These are phyloP conservation scores for Trichosanthes cucumerina DNA, from an alignment of 306 rosid genomes.

Conservation along the genomic window DNA sequence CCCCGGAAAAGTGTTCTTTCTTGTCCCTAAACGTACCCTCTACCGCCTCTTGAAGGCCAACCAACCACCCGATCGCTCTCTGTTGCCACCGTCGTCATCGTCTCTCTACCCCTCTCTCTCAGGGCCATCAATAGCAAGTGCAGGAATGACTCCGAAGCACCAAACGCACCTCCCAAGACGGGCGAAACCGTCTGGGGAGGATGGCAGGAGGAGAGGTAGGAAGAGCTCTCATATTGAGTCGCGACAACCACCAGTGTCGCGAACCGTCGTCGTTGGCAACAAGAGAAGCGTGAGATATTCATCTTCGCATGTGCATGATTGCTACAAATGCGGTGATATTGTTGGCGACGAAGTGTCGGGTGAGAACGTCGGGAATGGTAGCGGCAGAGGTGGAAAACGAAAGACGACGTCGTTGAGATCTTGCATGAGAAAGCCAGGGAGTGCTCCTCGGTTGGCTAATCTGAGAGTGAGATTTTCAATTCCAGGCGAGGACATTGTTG, in stretches of 20 bases:
- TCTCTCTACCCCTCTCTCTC: not conserved
- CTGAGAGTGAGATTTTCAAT: conserved; percentile 27
- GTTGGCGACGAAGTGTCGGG: not conserved
- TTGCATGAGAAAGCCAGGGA: conserved; percentile 35
- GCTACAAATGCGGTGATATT: not conserved
- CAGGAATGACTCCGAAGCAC: conserved; percentile 23
- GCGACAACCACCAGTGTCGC: too few relatives aligned
- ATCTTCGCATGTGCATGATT: not conserved
- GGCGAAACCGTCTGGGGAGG: not conserved
- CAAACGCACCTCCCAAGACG: not conserved
- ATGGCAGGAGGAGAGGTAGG: not conserved
- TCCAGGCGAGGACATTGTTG: not conserved
- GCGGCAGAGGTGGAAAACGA: not conserved
- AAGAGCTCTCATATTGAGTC: not conserved
- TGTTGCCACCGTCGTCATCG: not conserved
- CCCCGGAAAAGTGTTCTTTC: conserved; percentile 46
- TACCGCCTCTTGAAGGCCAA: conserved; percentile 35
- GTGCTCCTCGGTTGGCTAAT: conserved; percentile 21
- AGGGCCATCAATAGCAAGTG: not conserved
- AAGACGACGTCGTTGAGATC: conserved; percentile 22
- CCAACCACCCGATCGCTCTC: not conserved
- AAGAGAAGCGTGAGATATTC: not conserved
- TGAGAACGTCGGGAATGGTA: not conserved
- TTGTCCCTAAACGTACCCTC: conserved; percentile 50
- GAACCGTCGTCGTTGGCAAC: not conserved